These are phyloP conservation scores for Drechslera avenae DNA, from an alignment of 2,329 filamentous ascomycete species.

Conservation along the genomic window DNA sequence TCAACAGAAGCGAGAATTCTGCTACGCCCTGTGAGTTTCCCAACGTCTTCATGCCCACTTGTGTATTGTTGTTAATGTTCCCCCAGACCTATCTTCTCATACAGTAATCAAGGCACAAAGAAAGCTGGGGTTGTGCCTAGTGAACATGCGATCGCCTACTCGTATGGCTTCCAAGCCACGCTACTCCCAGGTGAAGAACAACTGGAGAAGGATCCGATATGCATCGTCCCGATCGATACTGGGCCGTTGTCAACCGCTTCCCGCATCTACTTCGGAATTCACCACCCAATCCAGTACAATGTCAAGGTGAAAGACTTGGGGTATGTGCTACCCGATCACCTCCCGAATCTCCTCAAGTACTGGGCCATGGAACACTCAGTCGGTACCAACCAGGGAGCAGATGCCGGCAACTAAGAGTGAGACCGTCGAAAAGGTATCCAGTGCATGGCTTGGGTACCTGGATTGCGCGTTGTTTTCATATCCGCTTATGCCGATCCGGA, in stretches of 20 bases:
- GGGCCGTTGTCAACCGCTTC: conserved; percentile 24
- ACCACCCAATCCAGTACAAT: conserved; percentile 52
- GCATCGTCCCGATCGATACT: conserved; percentile 24
- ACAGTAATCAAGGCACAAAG: conserved; percentile 7
- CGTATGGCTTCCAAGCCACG: conserved; percentile 10
- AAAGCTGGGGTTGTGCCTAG: conserved; percentile 13
- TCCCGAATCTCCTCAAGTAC: conserved; percentile 18
- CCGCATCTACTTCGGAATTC: conserved; percentile 36
- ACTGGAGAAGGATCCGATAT: conserved; percentile 45
- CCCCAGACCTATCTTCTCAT: conserved; percentile 16
- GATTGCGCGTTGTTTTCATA: too few relatives aligned
- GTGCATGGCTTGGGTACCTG: too few relatives aligned
- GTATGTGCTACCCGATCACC: conserved; percentile 28
- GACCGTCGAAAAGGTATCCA: too few relatives aligned
- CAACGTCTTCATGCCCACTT: too few relatives aligned
- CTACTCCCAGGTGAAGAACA: conserved; percentile 33
- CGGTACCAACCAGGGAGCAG: not conserved
- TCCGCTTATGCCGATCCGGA: too few relatives aligned
- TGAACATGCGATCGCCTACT: conserved; percentile 48
- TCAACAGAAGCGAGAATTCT: not conserved
- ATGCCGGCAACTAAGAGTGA: not conserved
- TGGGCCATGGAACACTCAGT: conserved; percentile 12
- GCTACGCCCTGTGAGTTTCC: not conserved
- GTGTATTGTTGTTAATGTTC: not conserved
- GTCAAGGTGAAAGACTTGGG: conserved; percentile 51